Evolutionary conservation across 164 flowering plant species (phyloP).

Genomic region (Macadamia tetraphylla): DNA sequence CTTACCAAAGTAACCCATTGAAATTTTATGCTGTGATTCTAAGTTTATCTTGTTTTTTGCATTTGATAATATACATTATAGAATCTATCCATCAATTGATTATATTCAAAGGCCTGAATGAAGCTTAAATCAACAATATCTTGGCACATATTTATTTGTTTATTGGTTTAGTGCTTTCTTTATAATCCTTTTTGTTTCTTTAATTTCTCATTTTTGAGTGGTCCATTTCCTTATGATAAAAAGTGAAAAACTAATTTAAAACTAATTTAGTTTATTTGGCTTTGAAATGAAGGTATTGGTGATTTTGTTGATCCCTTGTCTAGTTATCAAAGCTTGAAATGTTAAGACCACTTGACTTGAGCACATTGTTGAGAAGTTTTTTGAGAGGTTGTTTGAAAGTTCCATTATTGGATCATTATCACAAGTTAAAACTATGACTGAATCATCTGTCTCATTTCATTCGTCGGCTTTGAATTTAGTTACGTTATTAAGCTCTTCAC

Average conservation of each 20-base stretch:
- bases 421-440: constrained; percentile 20
- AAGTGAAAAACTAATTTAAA: not conserved
- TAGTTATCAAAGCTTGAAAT: constrained; percentile 23
- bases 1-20: no score
- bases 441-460: constrained; percentile 13
- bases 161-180: constrained; percentile 20
- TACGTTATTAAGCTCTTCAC: constrained; percentile 20
- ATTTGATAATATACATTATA: no score
- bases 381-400: not conserved
- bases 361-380: constrained; percentile 2
- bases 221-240: not conserved
- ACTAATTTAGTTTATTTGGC: not conserved
- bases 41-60: no score
- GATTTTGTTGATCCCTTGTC: constrained; percentile 22
- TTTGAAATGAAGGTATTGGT: constrained; percentile 24
- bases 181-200: not conserved
- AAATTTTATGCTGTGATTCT: no score
- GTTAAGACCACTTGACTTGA: constrained; percentile 9
- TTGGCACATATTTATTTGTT: constrained; percentile 24
- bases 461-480: constrained; percentile 26
- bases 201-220: not conserved
- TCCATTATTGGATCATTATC: constrained; percentile 10
- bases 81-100: no score
- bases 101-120: constrained; percentile 9
- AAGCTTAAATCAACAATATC: constrained; percentile 25